phyloP scores from a whole-genome alignment of 2,329 filamentous ascomycete genomes.

The Monosporascus sp. region DNA sequence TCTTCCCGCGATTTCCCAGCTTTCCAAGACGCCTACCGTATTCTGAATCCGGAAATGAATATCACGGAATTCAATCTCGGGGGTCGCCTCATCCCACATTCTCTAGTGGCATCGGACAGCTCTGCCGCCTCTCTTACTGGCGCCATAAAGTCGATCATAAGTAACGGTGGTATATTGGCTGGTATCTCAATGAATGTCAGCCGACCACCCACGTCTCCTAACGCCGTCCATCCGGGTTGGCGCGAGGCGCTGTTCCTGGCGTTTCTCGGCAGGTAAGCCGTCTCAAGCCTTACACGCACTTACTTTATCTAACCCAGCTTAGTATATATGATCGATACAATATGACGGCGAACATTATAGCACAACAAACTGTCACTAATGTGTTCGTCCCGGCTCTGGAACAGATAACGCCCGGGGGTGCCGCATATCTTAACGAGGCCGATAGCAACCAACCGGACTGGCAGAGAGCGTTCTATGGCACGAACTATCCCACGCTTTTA shows the following conservation, averaged over 20 bases:
- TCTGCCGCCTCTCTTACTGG: constrained; percentile 13
- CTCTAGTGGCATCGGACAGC: background rate
- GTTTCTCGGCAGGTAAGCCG: constrained; percentile 16
- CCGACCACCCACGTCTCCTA: constrained; percentile 12
- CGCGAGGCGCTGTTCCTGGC: constrained; percentile 23
- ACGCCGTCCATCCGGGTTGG: constrained; percentile 29
- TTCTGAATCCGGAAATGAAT: constrained; percentile 3
- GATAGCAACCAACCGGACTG: constrained; percentile 29
- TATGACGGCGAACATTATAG: constrained; percentile 8
- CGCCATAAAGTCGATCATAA: constrained; percentile 21
- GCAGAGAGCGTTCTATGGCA: constrained; percentile 28
- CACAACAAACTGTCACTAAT: constrained; percentile 20
- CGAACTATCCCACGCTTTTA: constrained; percentile 26
- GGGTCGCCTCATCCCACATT: constrained; percentile 10
- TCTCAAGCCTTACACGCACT: background rate
- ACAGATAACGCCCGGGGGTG: constrained; percentile 10
- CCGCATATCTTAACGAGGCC: constrained; percentile 33
- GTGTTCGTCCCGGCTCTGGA: constrained; percentile 17
- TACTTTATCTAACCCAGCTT: background rate
- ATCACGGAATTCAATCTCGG: constrained; percentile 10
- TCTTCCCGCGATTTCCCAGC: constrained; percentile 3
- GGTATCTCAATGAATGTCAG: constrained; percentile 23
- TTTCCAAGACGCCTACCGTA: constrained; percentile 8
- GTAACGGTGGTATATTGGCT: constrained; percentile 19
- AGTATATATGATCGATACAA: constrained; percentile 2